phyloP scores from a whole-genome alignment of 1,284 basidiomycete species.

The Leccinum proximum region DNA sequence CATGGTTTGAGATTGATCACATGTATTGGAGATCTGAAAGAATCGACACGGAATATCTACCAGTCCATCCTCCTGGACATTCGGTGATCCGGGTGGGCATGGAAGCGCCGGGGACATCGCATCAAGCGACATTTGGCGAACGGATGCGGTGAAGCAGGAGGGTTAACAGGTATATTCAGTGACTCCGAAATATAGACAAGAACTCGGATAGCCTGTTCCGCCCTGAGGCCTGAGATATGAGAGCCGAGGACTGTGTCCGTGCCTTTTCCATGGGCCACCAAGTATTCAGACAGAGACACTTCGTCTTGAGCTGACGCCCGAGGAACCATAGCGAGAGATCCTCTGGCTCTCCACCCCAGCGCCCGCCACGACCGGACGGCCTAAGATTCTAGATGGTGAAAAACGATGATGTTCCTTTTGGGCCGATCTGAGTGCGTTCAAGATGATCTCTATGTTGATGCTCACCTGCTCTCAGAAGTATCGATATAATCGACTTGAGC shows the following conservation, averaged over 20 bases:
- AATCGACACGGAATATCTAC: conserved; percentile 4
- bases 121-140: conserved; percentile 11
- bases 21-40: conserved; percentile 8
- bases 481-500: not conserved
- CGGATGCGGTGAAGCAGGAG: not conserved
- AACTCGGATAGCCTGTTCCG: not conserved
- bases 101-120: conserved; percentile 19
- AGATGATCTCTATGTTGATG: not conserved
- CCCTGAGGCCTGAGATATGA: not conserved
- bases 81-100: not conserved
- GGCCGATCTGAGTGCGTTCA: not conserved
- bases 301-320: not conserved
- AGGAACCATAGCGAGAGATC: not conserved
- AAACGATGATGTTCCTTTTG: not conserved
- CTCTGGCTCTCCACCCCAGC: conserved; percentile 1
- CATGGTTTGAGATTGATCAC: conserved; percentile 4
- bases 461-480: not conserved
- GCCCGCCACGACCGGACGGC: not conserved
- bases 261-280: not conserved
- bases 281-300: not conserved
- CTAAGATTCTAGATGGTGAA: conserved; percentile 1
- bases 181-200: conserved; percentile 2
- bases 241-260: not conserved
- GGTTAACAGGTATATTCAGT: conserved; percentile 9
- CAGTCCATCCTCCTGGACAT: not conserved